Evolutionary conservation across 2,329 filamentous ascomycete genomes (phyloP), one percentile per base, ranked within the genome.

Genomic region (Sordariomycetes sp.): DNA sequence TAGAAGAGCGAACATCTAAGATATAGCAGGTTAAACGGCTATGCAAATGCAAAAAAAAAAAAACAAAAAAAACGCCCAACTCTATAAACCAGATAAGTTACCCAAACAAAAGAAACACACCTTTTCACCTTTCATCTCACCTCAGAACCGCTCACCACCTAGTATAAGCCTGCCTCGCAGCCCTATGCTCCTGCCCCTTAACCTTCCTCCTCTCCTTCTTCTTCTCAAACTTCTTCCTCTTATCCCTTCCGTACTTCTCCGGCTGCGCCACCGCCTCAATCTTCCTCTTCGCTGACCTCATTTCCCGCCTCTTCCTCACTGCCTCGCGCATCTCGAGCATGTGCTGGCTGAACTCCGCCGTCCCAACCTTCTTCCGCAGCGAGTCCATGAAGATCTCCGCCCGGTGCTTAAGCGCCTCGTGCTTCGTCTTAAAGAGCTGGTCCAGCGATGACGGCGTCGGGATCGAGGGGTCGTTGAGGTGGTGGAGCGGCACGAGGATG

Each of bases 341-440:
- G 52, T 85, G 78, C 57, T 78, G 76, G n/a, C 91, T 84, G 71
- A 91, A 99, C 60, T 82, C 82, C 1, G 84, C 81, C 1, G 87
- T 89, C 48, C 92, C 94, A 55, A 96, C 76, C 66, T 88, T 90
- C 74, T 85, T 86, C 73, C 96, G 90, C 59, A 99, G 68, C n/a
- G 79, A 73, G 61, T 90, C 87, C 75, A 97, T 84, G 12, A 91
- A 76, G 64, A 92, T 87, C 62, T 86, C 81, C 4, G 88, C 86
- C 58, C 85, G 84, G 48, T 81, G 77, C 63, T 86, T 83, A 36
- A 99, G 75, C 0, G 76, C 76, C 61, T 90, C 86, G 68, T 91
- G 86, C 22, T 77, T 80, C 6, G 78, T 75, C 62, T 80, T 82
- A 74, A 91, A 92, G 0, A 73, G 67, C 58, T 85, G 81, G 64